Evolutionary conservation across 129 eudicot species (phyloP), one percentile per base, ranked within the genome.

Genomic region (Smallanthus sonchifolius): DNA sequence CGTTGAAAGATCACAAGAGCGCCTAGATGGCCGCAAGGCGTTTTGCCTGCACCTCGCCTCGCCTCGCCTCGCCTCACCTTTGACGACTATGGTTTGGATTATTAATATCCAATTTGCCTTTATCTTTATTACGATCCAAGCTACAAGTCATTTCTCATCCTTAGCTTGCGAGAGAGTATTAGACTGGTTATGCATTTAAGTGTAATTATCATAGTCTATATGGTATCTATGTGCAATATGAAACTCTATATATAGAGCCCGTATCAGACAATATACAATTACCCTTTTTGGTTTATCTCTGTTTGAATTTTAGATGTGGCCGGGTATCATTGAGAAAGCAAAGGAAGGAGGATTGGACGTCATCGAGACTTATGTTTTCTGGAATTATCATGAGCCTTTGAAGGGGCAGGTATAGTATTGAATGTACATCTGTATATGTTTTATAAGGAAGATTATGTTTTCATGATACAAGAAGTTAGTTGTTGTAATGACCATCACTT

Each of bases 331-430:
- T 68, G 56, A 69, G 37, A 90, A 83, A 72, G 87, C 96, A 7
- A 87, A 87, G 79, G 96, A 89, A 75, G 96, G 96, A 59, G 96
- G 96, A 72, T 70, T 90, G 77, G 92, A 89, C n/a, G 88, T 87
- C 40, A 89, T 89, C 17, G 92, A 89, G 79, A 83, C 87, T 34
- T 90, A 90, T 24, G 93, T 90, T 78, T 90, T 90, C 69, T 90
- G 96, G 96, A 90, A 90, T 65, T 83, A 83, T 75, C 96, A 90
- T 67, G 96, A 90, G 78, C 93, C 96, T 39, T 85, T 85, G 15
- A 85, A 80, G 81, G 96, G 96, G 64, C 79, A 87, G 91, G 96
- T 90, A 83, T 73, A 47, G 13, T 44, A 35, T 14, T 44, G 13
- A 45, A 60, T 70, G 17, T 47, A 6, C 51, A 67, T 44, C n/a